Percentiles rank a stretch among this genome's conserved stretches.
These are phyloP conservation scores for Phytopythium vexans DNA, from an alignment of 352 stramenopile genomes.

Conservation along the genomic window DNA sequence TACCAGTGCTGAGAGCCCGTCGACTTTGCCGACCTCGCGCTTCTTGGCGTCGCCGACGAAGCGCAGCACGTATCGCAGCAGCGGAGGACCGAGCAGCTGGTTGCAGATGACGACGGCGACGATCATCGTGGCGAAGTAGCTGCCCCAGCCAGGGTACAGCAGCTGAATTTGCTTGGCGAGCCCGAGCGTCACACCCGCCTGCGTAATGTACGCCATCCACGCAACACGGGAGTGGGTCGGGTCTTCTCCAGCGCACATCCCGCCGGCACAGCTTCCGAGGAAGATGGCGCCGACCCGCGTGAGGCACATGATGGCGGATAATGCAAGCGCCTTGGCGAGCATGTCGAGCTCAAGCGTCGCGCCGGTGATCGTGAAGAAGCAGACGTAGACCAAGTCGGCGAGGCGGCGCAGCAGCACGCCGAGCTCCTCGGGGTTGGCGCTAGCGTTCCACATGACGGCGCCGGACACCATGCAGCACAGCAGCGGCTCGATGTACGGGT, in stretches of 20 bases:
- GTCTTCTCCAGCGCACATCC: conserved; percentile 40
- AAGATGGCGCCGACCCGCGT: conserved; percentile 59
- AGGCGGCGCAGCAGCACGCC: conserved; percentile 45
- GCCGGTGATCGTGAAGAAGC: conserved; percentile 72
- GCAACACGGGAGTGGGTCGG: conserved; percentile 40
- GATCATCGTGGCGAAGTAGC: conserved; percentile 74
- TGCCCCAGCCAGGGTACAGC: conserved; percentile 64
- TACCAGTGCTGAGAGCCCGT: conserved; percentile 46
- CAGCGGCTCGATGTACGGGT: conserved; percentile 63
- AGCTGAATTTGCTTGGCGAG: conserved; percentile 73
- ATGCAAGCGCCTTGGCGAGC: conserved; percentile 49
- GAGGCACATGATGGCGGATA: conserved; percentile 50
- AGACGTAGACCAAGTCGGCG: conserved; percentile 64
- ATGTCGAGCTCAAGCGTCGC: conserved; percentile 65
- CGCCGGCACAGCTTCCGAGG: conserved; percentile 51
- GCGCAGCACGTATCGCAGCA: conserved; percentile 54
- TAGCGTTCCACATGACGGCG: conserved; percentile 65
- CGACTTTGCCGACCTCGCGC: conserved; percentile 55
- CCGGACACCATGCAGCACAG: conserved; percentile 70
- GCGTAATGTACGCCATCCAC: conserved; percentile 78
- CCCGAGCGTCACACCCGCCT: conserved; percentile 62
- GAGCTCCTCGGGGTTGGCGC: conserved; percentile 50
- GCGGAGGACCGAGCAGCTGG: conserved; percentile 53
- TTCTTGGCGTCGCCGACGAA: conserved; percentile 54
- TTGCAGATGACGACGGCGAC: conserved; percentile 72